A percentile compares a stretch with the other conserved stretches of the same genome.
Evolutionary conservation across 2,329 filamentous ascomycete genomes (phyloP).

Genomic region (Talaromyces pinophilus): DNA sequence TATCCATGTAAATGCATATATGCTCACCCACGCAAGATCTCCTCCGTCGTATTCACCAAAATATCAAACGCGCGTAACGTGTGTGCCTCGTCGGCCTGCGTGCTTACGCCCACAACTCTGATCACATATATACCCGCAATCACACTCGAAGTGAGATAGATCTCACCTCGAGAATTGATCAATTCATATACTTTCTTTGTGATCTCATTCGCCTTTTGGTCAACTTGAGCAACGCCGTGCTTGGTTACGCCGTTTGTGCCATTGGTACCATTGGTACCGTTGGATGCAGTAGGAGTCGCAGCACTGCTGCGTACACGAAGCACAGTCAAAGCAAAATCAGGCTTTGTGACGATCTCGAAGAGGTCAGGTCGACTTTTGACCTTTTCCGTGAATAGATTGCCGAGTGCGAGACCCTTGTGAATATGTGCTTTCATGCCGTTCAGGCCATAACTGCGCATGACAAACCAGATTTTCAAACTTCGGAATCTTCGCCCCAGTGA

Average conservation of each 20-base stretch:
- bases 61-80: slow-evolving; percentile 73
- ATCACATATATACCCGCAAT: slow-evolving; percentile 76
- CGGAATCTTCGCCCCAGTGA: slow-evolving; percentile 87
- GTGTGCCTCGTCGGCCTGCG: slow-evolving; percentile 69
- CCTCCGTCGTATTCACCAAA: slow-evolving; percentile 65
- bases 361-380: slow-evolving; percentile 64
- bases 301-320: slow-evolving; percentile 61
- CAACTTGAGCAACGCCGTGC: slow-evolving; percentile 32
- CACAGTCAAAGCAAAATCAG: slow-evolving; percentile 77
- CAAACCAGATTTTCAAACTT: slow-evolving; percentile 92
- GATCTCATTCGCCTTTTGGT: slow-evolving; percentile 62
- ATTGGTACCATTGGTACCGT: slow-evolving; percentile 25
- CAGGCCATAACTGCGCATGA: slow-evolving; percentile 79
- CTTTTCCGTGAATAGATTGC: slow-evolving; percentile 67
- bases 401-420: slow-evolving; percentile 65
- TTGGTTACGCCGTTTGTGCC: slow-evolving; percentile 32
- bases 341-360: slow-evolving; percentile 72
- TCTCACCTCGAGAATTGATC: slow-evolving; percentile 72
- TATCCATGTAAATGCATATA: background rate
- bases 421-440: slow-evolving; percentile 74
- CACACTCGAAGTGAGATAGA: slow-evolving; percentile 79
- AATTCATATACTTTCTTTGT: slow-evolving; percentile 75
- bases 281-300: slow-evolving; percentile 12
- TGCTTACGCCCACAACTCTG: slow-evolving; percentile 73
- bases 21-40: slow-evolving; percentile 37